phyloP scores from a whole-genome alignment of 192 early-diverging fungal species.

The Radiomyces spectabilis region DNA sequence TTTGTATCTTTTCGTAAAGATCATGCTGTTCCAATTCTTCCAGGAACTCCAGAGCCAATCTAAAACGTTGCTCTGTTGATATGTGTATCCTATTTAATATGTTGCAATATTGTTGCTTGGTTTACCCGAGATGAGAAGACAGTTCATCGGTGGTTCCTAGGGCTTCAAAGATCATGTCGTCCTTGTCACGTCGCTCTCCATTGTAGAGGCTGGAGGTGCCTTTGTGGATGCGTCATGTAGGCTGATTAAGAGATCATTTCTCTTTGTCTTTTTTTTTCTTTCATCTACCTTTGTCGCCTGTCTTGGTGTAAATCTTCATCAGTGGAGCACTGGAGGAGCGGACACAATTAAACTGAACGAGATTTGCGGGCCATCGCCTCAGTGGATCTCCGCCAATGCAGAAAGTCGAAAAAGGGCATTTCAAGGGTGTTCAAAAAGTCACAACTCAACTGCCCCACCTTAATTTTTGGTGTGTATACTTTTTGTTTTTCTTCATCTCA shows the following conservation, averaged over 20 bases:
- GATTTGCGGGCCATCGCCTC: no score
- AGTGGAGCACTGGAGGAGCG: not conserved
- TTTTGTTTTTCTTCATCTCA: no score
- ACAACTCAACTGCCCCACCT: no score
- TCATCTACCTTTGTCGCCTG: constrained; percentile 77
- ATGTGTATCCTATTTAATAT: not conserved
- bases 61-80: not conserved
- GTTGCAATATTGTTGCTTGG: not conserved
- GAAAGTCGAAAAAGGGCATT: not conserved
- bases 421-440: not conserved
- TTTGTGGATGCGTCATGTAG: constrained; percentile 12
- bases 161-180: constrained; percentile 86
- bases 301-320: constrained; percentile 84
- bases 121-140: constrained; percentile 59
- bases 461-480: no score
- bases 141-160: constrained; percentile 89
- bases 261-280: not conserved
- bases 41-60: constrained; percentile 25
- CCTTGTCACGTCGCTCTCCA: constrained; percentile 83
- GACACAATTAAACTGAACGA: no score
- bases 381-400: not conserved
- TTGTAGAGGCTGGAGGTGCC: constrained; percentile 83
- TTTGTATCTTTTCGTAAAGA: not conserved
- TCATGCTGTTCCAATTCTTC: constrained; percentile 19
- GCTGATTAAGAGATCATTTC: no score